These are phyloP conservation scores for Mycena latifolia DNA, from an alignment of 768 basidiomycete species.

Conservation along the genomic window DNA sequence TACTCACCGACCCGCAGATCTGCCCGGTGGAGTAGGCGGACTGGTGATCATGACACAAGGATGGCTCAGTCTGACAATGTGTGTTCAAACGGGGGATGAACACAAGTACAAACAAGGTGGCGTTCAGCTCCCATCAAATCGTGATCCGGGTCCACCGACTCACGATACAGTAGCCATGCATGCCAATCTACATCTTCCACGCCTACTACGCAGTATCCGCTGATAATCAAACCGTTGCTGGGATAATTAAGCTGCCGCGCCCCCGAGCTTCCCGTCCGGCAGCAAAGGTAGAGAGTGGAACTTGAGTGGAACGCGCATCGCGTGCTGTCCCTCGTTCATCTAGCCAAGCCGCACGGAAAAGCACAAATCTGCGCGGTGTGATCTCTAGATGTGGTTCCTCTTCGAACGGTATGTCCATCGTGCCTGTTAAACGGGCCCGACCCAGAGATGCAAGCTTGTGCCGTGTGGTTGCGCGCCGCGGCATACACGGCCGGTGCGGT, in stretches of 20 bases:
- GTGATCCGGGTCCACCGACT: no score
- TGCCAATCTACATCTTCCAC: no score
- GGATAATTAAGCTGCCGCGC: conserved; percentile 66
- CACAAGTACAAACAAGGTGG: no score
- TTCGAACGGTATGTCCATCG: conserved; percentile 51
- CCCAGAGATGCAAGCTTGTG: conserved; percentile 59
- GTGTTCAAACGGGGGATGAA: no score
- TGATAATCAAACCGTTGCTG: no score
- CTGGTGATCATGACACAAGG: no score
- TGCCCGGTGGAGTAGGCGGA: no score
- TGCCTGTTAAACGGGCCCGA: conserved; percentile 66
- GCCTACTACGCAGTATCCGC: conserved; percentile 61
- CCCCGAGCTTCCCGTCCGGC: conserved; percentile 57
- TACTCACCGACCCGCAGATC: no score
- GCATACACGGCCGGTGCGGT: conserved; percentile 70
- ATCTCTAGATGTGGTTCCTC: conserved; percentile 79
- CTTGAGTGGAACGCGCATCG: conserved; percentile 53
- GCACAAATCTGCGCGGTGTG: conserved; percentile 62
- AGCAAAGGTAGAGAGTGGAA: conserved; percentile 89
- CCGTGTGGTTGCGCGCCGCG: conserved; percentile 80
- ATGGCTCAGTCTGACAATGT: no score
- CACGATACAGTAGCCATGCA: no score
- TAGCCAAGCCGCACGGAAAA: conserved; percentile 67
- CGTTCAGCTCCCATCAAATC: no score
- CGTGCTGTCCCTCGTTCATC: conserved; percentile 37